These are phyloP conservation scores for Catenaria anguillulae DNA, from an alignment of 371 early-diverging fungal genomes.

Conservation along the genomic window DNA sequence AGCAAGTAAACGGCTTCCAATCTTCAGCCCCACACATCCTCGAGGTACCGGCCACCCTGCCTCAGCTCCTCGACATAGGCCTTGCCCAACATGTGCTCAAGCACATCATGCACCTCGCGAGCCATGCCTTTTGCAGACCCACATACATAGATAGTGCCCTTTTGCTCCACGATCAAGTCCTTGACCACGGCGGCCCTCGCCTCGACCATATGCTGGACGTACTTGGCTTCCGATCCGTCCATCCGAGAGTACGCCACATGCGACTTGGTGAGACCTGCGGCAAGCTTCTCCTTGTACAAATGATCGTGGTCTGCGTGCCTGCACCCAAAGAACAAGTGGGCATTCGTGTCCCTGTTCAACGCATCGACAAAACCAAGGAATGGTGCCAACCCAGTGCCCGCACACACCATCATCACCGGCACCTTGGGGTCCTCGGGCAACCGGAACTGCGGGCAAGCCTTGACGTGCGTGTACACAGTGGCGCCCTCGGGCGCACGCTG, in stretches of 20 bases:
- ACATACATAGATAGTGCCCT: background rate
- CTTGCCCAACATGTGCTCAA: background rate
- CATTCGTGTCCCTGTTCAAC: slow-evolving; percentile 9
- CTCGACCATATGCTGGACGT: background rate
- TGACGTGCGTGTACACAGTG: slow-evolving; percentile 9
- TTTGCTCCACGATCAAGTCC: background rate
- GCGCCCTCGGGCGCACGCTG: background rate
- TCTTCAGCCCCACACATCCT: slow-evolving; percentile 4
- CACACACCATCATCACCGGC: slow-evolving; percentile 17
- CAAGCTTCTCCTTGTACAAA: slow-evolving; percentile 9
- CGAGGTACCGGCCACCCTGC: background rate
- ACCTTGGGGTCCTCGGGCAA: slow-evolving; percentile 11
- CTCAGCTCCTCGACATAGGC: background rate
- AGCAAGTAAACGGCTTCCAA: no score
- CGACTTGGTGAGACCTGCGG: background rate
- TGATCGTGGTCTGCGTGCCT: slow-evolving; percentile 14
- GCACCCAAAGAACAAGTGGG: slow-evolving; percentile 18
- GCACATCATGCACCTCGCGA: background rate
- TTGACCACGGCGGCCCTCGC: background rate
- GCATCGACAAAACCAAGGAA: slow-evolving; percentile 18
- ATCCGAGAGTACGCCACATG: background rate
- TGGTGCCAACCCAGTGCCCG: slow-evolving; percentile 19
- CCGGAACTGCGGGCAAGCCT: slow-evolving; percentile 11
- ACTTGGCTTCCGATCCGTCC: background rate
- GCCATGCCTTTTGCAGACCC: background rate